phyloP scores from a whole-genome alignment of 768 basidiomycete genomes.

The Phanerochaete carnosa region DNA sequence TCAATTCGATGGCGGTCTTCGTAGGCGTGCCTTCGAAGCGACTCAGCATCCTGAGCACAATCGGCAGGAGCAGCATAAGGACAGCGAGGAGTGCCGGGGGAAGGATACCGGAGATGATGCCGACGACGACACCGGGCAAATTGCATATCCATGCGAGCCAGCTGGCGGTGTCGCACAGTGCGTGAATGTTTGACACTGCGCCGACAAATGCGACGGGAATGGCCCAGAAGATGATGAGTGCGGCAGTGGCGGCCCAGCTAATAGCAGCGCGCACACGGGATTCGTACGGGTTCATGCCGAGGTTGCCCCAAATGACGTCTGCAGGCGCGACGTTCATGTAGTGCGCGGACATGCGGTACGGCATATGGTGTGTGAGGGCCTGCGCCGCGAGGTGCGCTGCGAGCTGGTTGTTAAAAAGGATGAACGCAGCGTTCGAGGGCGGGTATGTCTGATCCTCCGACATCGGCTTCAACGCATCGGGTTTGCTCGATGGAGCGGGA shows the following conservation, averaged over 20 bases:
- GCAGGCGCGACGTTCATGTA: constrained; percentile 70
- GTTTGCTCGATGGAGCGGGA: constrained; percentile 13
- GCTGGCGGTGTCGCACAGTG: constrained; percentile 50
- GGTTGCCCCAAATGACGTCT: constrained; percentile 89
- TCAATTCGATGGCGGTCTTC: constrained; percentile 64
- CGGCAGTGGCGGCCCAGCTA: constrained; percentile 71
- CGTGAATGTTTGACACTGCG: constrained; percentile 71
- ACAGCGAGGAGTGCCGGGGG: constrained; percentile 83
- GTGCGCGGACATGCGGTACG: constrained; percentile 70
- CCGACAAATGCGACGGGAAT: constrained; percentile 55
- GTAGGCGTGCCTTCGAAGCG: constrained; percentile 90
- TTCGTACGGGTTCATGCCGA: constrained; percentile 83
- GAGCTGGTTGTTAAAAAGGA: constrained; percentile 88
- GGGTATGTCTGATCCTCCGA: constrained; percentile 20
- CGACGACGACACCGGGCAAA: constrained; percentile 61
- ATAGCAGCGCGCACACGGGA: constrained; percentile 28
- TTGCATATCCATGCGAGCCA: constrained; percentile 84
- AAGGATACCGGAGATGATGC: constrained; percentile 82
- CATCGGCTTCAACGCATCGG: constrained; percentile 22
- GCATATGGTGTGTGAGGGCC: constrained; percentile 68
- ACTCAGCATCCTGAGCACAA: constrained; percentile 72
- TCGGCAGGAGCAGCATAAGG: constrained; percentile 86
- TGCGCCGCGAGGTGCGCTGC: constrained; percentile 84
- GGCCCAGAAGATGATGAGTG: constrained; percentile 30
- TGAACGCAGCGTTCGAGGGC: constrained; percentile 56